A percentile compares a stretch with the other conserved stretches of the same genome.
phyloP scores from a whole-genome alignment of 768 basidiomycete genomes.

The Hebeloma cylindrosporum region DNA sequence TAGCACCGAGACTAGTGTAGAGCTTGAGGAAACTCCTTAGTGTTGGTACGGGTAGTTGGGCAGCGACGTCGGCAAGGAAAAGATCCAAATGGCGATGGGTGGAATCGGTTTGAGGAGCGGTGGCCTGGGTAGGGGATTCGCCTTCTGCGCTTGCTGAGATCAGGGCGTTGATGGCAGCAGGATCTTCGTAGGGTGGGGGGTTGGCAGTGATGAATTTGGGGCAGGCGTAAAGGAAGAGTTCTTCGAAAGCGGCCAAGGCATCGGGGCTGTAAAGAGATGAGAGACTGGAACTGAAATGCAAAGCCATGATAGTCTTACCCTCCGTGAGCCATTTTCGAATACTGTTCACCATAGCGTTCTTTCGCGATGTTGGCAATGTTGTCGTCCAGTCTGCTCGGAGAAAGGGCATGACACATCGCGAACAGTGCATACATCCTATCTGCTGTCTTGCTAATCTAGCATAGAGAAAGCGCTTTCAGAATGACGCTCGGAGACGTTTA shows the following conservation, averaged over 20 bases:
- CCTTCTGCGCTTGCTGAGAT: conserved; percentile 37
- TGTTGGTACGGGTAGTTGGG: conserved; percentile 77
- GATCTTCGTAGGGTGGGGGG: conserved; percentile 90
- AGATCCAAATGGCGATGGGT: conserved; percentile 81
- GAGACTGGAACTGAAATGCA: neutral
- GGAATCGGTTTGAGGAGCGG: conserved; percentile 56
- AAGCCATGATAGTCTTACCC: conserved; percentile 35
- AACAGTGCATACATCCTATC: conserved; percentile 98
- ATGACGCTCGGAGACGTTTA: neutral
- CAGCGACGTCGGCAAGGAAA: conserved; percentile 80
- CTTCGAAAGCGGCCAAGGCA: conserved; percentile 78
- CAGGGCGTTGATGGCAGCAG: conserved; percentile 54
- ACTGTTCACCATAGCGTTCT: conserved; percentile 92
- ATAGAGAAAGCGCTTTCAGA: neutral
- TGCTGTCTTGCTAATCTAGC: conserved; percentile 92
- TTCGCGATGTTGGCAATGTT: conserved; percentile 92
- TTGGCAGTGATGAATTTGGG: conserved; percentile 97
- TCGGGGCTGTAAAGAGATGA: conserved; percentile 27
- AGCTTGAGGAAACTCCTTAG: conserved; percentile 91
- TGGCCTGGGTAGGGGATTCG: conserved; percentile 31
- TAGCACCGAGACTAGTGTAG: conserved; percentile 90
- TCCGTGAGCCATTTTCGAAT: conserved; percentile 82
- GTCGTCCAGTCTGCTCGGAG: conserved; percentile 91
- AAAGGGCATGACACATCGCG: conserved; percentile 89
- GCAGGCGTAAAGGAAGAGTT: conserved; percentile 92